Evolutionary conservation across 2,329 filamentous ascomycete species (phyloP), one percentile per base, ranked within the genome.

Genomic region (Niveomyces coronatus): DNA sequence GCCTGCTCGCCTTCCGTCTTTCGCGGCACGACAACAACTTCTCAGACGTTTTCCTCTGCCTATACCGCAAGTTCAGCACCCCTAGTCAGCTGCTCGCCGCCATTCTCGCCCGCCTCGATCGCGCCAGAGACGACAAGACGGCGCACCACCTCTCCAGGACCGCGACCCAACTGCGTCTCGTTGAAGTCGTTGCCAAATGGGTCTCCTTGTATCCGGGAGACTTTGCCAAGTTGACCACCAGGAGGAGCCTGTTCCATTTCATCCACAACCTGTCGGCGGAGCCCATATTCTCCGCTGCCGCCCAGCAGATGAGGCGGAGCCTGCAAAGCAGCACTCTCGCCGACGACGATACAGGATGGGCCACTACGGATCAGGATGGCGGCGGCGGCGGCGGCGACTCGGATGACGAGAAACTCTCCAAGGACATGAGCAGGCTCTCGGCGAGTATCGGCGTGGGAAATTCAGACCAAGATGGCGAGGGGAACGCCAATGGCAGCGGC

Each of bases 321-420:
- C 65, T 96, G 13, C 82, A 88, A 31, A 68, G 71, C 35, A 70
- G 68, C 41, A 79, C 87, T 2, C 67, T 76, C 5, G 84, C 94
- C 51, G 88, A 96, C 53, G 91, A 96, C 51, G 89, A 98, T 54
- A 83, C 83, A 0, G 79, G 83, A 10, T 98, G 91, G 91, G 86
- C 84, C n/a, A 84, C 79, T 51, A 76, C 77, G 32, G 89, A 96
- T 52, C 74, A 77, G 9, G 47, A 48, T 3, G 53, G 53, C 4
- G 59, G 64, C 36, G 50, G 55, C 9, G 47, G 48, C 3, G 53
- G 53, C 4, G 59, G 64, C 36, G 50, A 55, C 16, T 44, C 52
- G 13, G 58, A 54, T 15, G 58, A 53, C 38, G 52, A 60, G 27
- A 49, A 58, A 4, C 42, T 61, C 3, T 57, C 53, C 13, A 62